phyloP scores from a whole-genome alignment of 164 flowering plant species.

The Macadamia tetraphylla region DNA sequence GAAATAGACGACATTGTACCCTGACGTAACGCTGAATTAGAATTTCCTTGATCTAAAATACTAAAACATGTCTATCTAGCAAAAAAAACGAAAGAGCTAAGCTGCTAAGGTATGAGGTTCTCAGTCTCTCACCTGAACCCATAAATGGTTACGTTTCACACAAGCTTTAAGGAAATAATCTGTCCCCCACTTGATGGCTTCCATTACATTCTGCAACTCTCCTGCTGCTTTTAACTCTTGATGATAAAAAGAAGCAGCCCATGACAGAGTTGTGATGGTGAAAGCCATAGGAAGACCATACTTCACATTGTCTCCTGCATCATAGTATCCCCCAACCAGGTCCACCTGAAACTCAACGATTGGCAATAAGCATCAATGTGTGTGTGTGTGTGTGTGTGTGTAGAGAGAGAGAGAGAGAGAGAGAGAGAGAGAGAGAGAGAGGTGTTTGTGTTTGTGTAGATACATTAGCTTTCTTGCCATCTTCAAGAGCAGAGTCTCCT shows the following conservation, averaged over 20 bases:
- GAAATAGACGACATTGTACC: too few species aligned
- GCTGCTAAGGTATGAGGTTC: neutral
- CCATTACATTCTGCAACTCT: slow-evolving; percentile 42
- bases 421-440: slow-evolving; percentile 2
- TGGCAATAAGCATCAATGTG: neutral
- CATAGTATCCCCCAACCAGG: slow-evolving; percentile 85
- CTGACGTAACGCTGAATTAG: too few species aligned
- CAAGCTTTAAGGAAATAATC: slow-evolving; percentile 73
- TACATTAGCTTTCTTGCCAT: slow-evolving; percentile 64
- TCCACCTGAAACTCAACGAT: slow-evolving; percentile 42
- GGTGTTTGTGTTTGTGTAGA: neutral
- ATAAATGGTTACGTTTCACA: slow-evolving; percentile 35
- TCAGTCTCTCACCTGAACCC: slow-evolving; percentile 53
- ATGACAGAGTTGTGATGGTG: slow-evolving; percentile 71
- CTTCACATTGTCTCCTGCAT: slow-evolving; percentile 95
- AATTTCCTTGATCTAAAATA: too few species aligned
- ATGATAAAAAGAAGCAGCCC: slow-evolving; percentile 50
- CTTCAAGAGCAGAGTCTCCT: slow-evolving; percentile 72
- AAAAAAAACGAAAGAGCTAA: neutral
- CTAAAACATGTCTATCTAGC: neutral
- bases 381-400: too few species aligned
- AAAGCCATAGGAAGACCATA: slow-evolving; percentile 91
- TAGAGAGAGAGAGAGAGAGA: neutral
- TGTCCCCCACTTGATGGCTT: slow-evolving; percentile 78
- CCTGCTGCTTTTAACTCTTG: slow-evolving; percentile 50